Percentiles rank a stretch among this genome's conserved stretches.
These are phyloP conservation scores for Jatropha multifida DNA, from an alignment of 441 rosid species.

Conservation along the genomic window DNA sequence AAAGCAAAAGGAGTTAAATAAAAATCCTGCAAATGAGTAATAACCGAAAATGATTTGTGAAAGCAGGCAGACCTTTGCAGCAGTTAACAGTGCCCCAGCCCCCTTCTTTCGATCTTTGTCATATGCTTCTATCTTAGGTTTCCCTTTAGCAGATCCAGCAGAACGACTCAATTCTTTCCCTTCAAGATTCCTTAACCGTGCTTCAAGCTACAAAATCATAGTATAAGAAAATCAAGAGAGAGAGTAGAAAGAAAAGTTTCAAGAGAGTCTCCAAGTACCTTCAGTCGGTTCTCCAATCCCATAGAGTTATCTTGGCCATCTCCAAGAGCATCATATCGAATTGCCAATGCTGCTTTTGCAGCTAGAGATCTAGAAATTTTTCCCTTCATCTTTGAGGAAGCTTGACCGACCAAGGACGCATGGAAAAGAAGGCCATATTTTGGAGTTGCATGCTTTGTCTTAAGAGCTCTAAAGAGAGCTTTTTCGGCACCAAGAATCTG, in stretches of 20 bases:
- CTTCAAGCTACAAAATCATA: constrained; percentile 56
- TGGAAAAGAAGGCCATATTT: constrained; percentile 86
- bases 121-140: constrained; percentile 84
- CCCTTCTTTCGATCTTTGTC: constrained; percentile 77
- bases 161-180: constrained; percentile 72
- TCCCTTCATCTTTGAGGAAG: constrained; percentile 81
- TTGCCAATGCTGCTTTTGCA: constrained; percentile 75
- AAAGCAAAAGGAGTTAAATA: constrained; percentile 1
- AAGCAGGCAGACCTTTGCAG: constrained; percentile 61
- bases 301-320: constrained; percentile 69
- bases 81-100: constrained; percentile 60
- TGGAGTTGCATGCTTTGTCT: constrained; percentile 93
- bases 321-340: constrained; percentile 87
- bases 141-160: constrained; percentile 88
- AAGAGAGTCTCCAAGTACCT: constrained; percentile 37
- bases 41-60: neutral
- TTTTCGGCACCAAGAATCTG: constrained; percentile 96
- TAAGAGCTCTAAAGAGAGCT: constrained; percentile 91
- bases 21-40: neutral
- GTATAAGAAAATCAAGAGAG: neutral
- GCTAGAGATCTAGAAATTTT: constrained; percentile 90
- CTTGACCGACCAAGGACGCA: constrained; percentile 92
- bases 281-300: constrained; percentile 78
- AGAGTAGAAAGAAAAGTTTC: neutral
- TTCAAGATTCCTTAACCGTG: constrained; percentile 73